phyloP scores from a whole-genome alignment of 2,329 filamentous ascomycete species.

The Amesomyces nigricolor region DNA sequence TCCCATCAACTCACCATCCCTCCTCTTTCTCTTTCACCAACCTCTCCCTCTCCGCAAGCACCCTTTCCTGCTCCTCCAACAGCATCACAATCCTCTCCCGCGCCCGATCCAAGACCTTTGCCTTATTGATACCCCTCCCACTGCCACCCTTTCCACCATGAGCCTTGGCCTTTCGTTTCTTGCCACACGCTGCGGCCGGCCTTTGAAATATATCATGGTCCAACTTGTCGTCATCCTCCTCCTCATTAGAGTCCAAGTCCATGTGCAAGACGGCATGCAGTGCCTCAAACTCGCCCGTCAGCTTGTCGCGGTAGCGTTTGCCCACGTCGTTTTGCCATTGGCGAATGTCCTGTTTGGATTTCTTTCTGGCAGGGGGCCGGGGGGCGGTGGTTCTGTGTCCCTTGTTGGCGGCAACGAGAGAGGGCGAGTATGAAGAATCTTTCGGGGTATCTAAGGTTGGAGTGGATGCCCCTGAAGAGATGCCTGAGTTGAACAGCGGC shows the following conservation, averaged over 20 bases:
- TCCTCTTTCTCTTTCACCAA: neutral
- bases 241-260: neutral
- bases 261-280: slow-evolving; percentile 16
- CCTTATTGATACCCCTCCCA: slow-evolving; percentile 19
- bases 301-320: slow-evolving; percentile 23
- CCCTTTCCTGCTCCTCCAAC: slow-evolving; percentile 6
- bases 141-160: neutral
- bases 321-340: slow-evolving; percentile 23
- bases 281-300: slow-evolving; percentile 18
- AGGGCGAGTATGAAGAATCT: no score
- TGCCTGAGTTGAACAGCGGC: no score
- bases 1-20: neutral
- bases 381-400: slow-evolving; percentile 47
- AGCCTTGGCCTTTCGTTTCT: neutral
- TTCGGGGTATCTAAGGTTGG: no score
- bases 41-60: slow-evolving; percentile 7
- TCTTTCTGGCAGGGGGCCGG: neutral
- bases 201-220: neutral
- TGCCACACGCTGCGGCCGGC: neutral
- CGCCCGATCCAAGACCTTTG: slow-evolving; percentile 21
- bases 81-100: slow-evolving; percentile 12
- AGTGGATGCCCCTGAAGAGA: no score
- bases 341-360: neutral
- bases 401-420: slow-evolving; percentile 20
- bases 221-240: neutral